phyloP scores from a whole-genome alignment of 495 filamentous ascomycete genomes.

The Penicillium samsonianum region DNA sequence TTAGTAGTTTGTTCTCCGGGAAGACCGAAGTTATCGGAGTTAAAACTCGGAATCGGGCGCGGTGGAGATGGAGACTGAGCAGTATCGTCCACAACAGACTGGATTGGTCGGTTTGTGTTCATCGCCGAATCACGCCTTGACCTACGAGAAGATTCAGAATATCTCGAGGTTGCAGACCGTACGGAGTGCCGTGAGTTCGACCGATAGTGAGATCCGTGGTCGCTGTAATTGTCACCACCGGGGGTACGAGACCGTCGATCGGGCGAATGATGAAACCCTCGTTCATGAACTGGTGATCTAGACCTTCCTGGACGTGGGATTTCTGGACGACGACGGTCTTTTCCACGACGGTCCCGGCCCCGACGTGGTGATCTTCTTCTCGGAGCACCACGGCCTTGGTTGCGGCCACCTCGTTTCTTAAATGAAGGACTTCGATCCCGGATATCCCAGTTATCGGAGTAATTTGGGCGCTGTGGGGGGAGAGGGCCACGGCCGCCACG shows the following conservation, averaged over 20 bases:
- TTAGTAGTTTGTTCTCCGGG: constrained; percentile 24
- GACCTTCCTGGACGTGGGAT: constrained; percentile 29
- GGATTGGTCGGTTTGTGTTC: constrained; percentile 33
- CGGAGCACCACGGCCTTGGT: constrained; percentile 36
- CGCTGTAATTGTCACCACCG: constrained; percentile 30
- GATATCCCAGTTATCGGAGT: constrained; percentile 30
- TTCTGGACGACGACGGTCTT: constrained; percentile 30
- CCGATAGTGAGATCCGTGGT: constrained; percentile 35
- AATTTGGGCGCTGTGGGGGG: constrained; percentile 27
- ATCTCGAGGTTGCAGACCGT: constrained; percentile 35
- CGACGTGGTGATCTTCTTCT: constrained; percentile 38
- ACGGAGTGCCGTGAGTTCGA: constrained; percentile 40
- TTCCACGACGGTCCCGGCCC: constrained; percentile 39
- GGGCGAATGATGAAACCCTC: constrained; percentile 30
- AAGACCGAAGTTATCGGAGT: constrained; percentile 31
- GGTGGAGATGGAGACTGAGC: constrained; percentile 42
- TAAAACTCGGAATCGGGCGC: constrained; percentile 39
- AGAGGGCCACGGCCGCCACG: constrained; percentile 26
- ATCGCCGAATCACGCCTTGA: constrained; percentile 31
- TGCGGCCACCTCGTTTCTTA: constrained; percentile 36
- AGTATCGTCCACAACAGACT: constrained; percentile 28
- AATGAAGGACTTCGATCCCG: constrained; percentile 35
- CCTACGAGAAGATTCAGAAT: constrained; percentile 32
- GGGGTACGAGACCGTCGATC: constrained; percentile 34
- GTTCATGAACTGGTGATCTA: constrained; percentile 37